Evolutionary conservation across 345 rosid species (phyloP), one percentile per base, ranked within the genome.

Genomic region (Rhodamnia rubescens): DNA sequence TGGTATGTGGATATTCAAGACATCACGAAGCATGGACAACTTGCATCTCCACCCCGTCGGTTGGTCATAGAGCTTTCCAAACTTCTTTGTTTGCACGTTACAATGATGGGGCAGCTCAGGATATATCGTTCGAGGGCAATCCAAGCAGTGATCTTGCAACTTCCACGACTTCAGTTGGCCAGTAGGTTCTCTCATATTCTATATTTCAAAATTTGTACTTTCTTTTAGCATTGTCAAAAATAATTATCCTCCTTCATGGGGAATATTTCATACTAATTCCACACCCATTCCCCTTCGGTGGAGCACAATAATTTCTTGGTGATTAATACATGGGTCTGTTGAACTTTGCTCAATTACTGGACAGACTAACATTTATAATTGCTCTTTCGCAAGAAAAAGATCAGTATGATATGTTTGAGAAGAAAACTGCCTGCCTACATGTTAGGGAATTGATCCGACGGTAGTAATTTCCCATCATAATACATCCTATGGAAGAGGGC

Each of bases 41-140:
- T 81, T 81, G 84, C 69, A 78, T 75, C 49, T 81, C 85, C 26
- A 85, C 84, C 82, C 29, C 64, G 5, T 85, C 89, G 81, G 89
- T 85, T 87, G 93, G 90, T 36, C 85, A 85, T 56, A 93, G 88
- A 88, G 91, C 85, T 87, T 83, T 89, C 69, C 92, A 87, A 59
- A 85, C 92, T 57, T 93, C 88, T 12, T 87, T 92, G 74, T 82
- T 86, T 59, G 58, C 82, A 24, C 90, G 92, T 85, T 88, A 40
- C 85, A 91, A 95, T 49, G 59, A 90, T 24, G 90, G 93, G 84
- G 90, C 96, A 14, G 95, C 93, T 89, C 94, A 87, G 57, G 93
- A 94, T 81, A 89, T 93, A 83, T 93, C 95, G 1, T 87, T 92
- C 24, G 94, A 92, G 52, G 93, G 93, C 18, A 89, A 85, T 87